A percentile compares a stretch with the other conserved stretches of the same genome.
phyloP scores from a whole-genome alignment of 306 rosid genomes.

The Cajanus cajan region DNA sequence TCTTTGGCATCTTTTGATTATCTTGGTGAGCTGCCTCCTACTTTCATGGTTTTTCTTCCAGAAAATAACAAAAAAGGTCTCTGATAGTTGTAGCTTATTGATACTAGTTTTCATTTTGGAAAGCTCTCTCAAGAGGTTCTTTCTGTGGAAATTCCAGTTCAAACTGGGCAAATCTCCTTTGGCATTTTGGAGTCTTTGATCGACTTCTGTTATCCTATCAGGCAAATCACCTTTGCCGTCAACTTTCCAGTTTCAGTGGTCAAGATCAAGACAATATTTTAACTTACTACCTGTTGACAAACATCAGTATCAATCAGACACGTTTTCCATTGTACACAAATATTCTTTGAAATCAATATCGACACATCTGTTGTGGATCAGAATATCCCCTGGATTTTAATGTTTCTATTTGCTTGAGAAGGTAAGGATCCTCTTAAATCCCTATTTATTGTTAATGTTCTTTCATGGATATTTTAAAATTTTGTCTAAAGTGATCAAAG shows the following conservation, averaged over 20 bases:
- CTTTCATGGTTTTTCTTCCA: constrained; percentile 16
- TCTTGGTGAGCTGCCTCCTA: constrained; percentile 25
- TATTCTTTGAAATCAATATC: constrained; percentile 34
- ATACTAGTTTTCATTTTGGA: constrained; percentile 36
- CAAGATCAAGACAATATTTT: constrained; percentile 38
- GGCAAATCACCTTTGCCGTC: constrained; percentile 76
- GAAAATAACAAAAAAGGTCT: constrained; percentile 2
- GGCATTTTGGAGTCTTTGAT: constrained; percentile 68
- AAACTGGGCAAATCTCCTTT: constrained; percentile 96
- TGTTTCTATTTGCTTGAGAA: constrained; percentile 40
- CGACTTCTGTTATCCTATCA: constrained; percentile 49
- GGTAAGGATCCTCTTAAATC: constrained; percentile 39
- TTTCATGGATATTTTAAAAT: constrained; percentile 9
- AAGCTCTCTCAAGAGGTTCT: constrained; percentile 41
- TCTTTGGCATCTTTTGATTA: constrained; percentile 43
- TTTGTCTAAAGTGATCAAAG: neutral
- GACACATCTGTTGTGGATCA: constrained; percentile 18
- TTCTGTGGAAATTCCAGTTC: constrained; percentile 49
- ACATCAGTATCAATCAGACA: constrained; percentile 38
- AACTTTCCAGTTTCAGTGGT: constrained; percentile 47
- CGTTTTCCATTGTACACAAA: constrained; percentile 17
- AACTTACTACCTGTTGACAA: constrained; percentile 39
- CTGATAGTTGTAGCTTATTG: constrained; percentile 30
- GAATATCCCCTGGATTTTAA: constrained; percentile 28
- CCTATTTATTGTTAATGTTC: constrained; percentile 23